Evolutionary conservation across 1,284 basidiomycete genomes (phyloP), one percentile per base, ranked within the genome.

Genomic region (Mycosarcoma maydis): DNA sequence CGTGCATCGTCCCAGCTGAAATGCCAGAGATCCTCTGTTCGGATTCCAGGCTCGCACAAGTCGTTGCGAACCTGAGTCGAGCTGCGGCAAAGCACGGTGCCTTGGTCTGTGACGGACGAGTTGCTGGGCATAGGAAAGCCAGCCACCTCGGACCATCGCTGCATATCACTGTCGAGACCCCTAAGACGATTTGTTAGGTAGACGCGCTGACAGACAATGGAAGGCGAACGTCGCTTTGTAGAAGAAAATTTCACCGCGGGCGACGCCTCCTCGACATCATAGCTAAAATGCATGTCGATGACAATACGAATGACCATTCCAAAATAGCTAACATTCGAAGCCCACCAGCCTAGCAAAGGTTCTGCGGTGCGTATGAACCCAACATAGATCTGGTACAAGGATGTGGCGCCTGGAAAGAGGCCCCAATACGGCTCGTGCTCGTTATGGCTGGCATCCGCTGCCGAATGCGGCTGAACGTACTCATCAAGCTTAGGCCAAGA

Each of bases 261-360:
- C 3, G 29, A 8, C 0, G 13, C 7, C 4, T 30, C 41, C 3
- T 50, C 54, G 16, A 38, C 26, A 6, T 57, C 41, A n/a, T 49
- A 14, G 29, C 36, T 32, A 44, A 44, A 58, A 6, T 51, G 33
- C 19, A 60, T 17, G 45, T 69, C 64, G 23, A 73, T 46, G 6
- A 67, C 39, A 30, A 73, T 43, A 16, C 71, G 55, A 1, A 73
- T 37, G 22, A 55, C 55, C 56, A 66, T 69, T 29, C 71, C 71
- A 20, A 56, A 66, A 49, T 54, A 64, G 20, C 66, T 66, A 17
- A 69, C 51, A 34, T 73, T 61, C 0, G 65, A 59, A 14, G 61
- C 65, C 71, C 71, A 73, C 61, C 66, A 73, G 27, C 71, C 71
- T 13, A 73, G 49, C 13, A 70, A 46, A 6, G 67, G 37, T 26